Evolutionary conservation across 495 filamentous ascomycete species (phyloP).

Genomic region (Penicillium steckii): DNA sequence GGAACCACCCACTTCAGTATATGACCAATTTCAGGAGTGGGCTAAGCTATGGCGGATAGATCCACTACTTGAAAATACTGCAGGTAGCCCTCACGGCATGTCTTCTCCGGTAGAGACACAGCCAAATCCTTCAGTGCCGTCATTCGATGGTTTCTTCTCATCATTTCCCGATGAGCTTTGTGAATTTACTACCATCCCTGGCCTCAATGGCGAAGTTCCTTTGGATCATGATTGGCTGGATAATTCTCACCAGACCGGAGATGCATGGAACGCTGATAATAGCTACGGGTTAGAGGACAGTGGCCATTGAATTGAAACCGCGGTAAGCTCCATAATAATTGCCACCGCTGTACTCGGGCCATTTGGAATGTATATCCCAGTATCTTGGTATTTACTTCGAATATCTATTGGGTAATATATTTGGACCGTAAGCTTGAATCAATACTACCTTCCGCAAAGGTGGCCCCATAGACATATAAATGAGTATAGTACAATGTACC

Average conservation of each 20-base stretch:
- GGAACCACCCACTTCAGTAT: conserved; percentile 1
- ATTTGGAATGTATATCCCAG: not conserved
- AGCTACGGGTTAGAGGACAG: not conserved
- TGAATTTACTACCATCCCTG: conserved; percentile 16
- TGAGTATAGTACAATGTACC: no score
- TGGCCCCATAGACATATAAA: no score
- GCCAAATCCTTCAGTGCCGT: not conserved
- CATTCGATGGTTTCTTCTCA: conserved; percentile 21
- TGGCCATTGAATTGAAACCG: not conserved
- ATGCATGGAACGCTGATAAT: not conserved
- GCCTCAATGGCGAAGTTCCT: not conserved
- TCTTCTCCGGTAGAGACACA: not conserved
- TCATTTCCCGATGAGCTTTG: conserved; percentile 18
- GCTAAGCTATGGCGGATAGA: conserved; percentile 13
- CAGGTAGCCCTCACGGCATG: not conserved
- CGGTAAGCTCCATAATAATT: not conserved
- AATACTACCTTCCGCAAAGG: no score
- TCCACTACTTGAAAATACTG: not conserved
- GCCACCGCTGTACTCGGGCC: not conserved
- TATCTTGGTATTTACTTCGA: not conserved
- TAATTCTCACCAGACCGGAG: not conserved
- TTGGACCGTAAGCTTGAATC: no score
- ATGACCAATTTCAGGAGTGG: conserved; percentile 15
- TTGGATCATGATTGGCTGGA: not conserved
- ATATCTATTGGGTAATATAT: not conserved